Evolutionary conservation across 2,329 filamentous ascomycete genomes (phyloP).

Genomic region (Nemania bipapillata): DNA sequence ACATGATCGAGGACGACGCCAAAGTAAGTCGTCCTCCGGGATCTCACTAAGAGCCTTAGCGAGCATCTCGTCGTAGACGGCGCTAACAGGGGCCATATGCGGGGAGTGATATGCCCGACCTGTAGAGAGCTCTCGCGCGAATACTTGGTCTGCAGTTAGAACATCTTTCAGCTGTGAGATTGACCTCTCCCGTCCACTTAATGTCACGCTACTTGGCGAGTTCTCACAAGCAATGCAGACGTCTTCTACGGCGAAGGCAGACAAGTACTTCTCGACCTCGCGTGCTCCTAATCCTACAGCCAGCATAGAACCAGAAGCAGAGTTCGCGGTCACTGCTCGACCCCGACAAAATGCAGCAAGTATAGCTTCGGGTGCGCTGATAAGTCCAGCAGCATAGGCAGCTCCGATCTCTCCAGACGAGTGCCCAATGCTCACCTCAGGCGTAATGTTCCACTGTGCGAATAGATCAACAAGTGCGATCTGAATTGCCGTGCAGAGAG

Average conservation of each 20-base stretch:
- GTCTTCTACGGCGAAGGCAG: conserved; percentile 39
- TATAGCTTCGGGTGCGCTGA: conserved; percentile 46
- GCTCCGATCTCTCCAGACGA: conserved; percentile 59
- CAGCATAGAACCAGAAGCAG: conserved; percentile 47
- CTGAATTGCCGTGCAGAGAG: conserved; percentile 60
- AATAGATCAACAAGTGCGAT: conserved; percentile 56
- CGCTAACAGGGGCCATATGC: conserved; percentile 57
- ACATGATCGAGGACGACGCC: conserved; percentile 27
- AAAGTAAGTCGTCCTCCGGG: conserved; percentile 33
- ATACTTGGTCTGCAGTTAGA: conserved; percentile 58
- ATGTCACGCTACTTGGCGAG: conserved; percentile 57
- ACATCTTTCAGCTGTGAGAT: conserved; percentile 55
- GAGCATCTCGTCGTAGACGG: conserved; percentile 38
- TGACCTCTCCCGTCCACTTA: conserved; percentile 60
- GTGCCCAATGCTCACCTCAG: conserved; percentile 54
- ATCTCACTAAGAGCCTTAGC: conserved; percentile 26
- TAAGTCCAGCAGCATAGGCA: conserved; percentile 52
- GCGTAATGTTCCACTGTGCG: conserved; percentile 51
- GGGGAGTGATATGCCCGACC: conserved; percentile 56
- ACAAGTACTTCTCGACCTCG: conserved; percentile 41
- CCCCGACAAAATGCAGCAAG: conserved; percentile 46
- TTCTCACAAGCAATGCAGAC: conserved; percentile 54
- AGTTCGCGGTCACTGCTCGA: conserved; percentile 31
- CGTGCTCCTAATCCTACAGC: conserved; percentile 48
- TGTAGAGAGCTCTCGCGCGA: conserved; percentile 59